Evolutionary conservation across 768 basidiomycete species (phyloP), one percentile per base, ranked within the genome.

Genomic region (Agrocybe praecox): DNA sequence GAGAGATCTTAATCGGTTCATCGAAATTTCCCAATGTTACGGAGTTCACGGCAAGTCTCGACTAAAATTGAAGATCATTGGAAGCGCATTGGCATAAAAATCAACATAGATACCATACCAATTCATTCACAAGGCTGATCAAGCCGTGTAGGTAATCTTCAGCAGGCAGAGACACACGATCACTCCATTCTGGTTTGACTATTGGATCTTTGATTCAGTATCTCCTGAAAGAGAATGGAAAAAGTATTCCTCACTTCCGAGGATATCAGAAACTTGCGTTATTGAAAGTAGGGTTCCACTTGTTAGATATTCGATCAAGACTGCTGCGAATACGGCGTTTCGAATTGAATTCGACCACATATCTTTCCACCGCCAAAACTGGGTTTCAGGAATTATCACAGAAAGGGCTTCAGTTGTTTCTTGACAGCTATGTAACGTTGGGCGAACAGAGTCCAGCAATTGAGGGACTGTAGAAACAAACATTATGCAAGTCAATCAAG

Each of bases 91-190:
- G 15, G 42, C 18, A 12, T 2, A 14, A 19, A 1, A 11, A n/a
- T 14, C 22, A 12, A 11, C 26, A 17, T 29, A 33, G 11, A 47
- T 17, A 9, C 72, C 82, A 65, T 67, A 92, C 92, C 71, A 94
- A 68, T 71, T 94, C 91, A 59, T 94, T 93, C 18, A 90, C 86
- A 34, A 92, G 72, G 54, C 77, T 86, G 54, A 94, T 91, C 43
- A 94, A 69, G 2, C 88, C 89, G 60, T 92, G 91, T 21, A 94
- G 78, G 66, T 94, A 94, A 66, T 94, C 91, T 69, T 94, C 91
- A 4, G 80, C 85, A 2, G 86, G 75, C 29, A 94, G 65, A 0
- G 76, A 66, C 53, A 92, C 78, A 36, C 85, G 77, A 66, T 86
- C 86, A 55, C 80, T 79, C 88, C 88, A 92, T 57, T 86, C 87